Evolutionary conservation across 1,284 basidiomycete genomes (phyloP).

Genomic region (Ustilago tritici): DNA sequence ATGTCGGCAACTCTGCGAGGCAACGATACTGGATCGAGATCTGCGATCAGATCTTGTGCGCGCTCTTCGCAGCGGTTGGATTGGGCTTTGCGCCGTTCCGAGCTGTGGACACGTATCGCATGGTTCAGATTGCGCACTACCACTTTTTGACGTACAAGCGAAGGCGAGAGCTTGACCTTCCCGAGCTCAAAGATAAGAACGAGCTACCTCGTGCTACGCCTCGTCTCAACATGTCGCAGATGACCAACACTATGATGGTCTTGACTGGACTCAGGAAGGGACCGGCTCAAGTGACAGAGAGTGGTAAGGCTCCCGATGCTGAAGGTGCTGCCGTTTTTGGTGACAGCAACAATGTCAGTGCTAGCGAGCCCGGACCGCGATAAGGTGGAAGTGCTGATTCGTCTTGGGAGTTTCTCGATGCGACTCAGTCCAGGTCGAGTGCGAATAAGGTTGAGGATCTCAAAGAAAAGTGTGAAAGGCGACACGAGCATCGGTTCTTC

Average conservation of each 20-base stretch:
- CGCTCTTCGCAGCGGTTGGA: constrained; percentile 65
- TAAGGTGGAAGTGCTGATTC: constrained; percentile 1
- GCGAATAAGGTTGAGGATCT: constrained; percentile 35
- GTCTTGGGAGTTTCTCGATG: constrained; percentile 25
- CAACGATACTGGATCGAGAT: constrained; percentile 67
- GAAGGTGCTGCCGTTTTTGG: constrained; percentile 1
- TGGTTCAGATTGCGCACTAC: constrained; percentile 66
- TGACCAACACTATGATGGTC: constrained; percentile 40
- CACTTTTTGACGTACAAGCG: constrained; percentile 64
- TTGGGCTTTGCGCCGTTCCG: constrained; percentile 67
- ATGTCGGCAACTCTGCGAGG: constrained; percentile 32
- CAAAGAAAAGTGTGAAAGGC: constrained; percentile 17
- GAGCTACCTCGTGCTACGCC: constrained; percentile 58
- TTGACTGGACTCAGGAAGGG: constrained; percentile 25
- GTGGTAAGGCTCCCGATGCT: constrained; percentile 1
- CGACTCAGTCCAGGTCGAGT: constrained; percentile 24
- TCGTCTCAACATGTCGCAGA: constrained; percentile 28
- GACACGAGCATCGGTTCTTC: constrained; percentile 22
- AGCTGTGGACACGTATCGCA: constrained; percentile 66
- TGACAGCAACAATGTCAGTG: constrained; percentile 1
- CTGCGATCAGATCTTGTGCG: constrained; percentile 67
- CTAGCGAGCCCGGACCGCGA: background rate
- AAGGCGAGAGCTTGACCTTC: constrained; percentile 54
- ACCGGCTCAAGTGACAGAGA: background rate
- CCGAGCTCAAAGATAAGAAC: constrained; percentile 60